Conservation (phyloP, 2,329 filamentous ascomycete species). For the Coniochaeta prunicola region DNA sequence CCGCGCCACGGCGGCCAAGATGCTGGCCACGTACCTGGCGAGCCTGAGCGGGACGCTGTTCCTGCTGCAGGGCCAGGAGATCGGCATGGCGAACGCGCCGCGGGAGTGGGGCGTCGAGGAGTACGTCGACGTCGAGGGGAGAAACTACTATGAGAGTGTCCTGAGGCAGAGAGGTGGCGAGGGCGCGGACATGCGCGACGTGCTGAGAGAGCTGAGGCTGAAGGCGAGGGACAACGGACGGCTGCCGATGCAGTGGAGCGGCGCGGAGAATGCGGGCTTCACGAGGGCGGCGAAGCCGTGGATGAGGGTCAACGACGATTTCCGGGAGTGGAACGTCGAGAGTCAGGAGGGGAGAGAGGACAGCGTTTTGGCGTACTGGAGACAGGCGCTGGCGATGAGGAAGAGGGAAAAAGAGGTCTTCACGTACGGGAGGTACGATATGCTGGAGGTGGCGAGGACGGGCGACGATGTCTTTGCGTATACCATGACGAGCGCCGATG, state of each 20-base stretch:
- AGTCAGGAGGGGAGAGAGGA: constrained; percentile 34
- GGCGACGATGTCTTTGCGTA: constrained; percentile 43
- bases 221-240: constrained; percentile 58
- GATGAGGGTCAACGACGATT: constrained; percentile 61
- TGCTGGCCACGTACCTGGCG: constrained; percentile 40
- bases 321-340: constrained; percentile 47
- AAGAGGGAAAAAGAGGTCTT: constrained; percentile 52
- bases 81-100: constrained; percentile 49
- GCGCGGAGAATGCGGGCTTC: constrained; percentile 54
- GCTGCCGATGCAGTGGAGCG: constrained; percentile 66
- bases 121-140: constrained; percentile 40
- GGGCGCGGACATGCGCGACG: background rate
- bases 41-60: constrained; percentile 45
- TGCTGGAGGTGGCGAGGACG: constrained; percentile 32
- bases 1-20: constrained; percentile 38
- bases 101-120: constrained; percentile 37
- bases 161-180: constrained; percentile 10
- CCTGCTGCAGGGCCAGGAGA: constrained; percentile 53
- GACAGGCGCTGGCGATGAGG: constrained; percentile 40
- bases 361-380: constrained; percentile 55
- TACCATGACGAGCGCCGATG: constrained; percentile 36
- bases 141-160: constrained; percentile 32
- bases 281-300: constrained; percentile 45
- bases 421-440: constrained; percentile 52
- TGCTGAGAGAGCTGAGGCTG: background rate